Conservation (phyloP, 2,329 filamentous ascomycete species). For the Sclerotiophoma versabilis region DNA sequence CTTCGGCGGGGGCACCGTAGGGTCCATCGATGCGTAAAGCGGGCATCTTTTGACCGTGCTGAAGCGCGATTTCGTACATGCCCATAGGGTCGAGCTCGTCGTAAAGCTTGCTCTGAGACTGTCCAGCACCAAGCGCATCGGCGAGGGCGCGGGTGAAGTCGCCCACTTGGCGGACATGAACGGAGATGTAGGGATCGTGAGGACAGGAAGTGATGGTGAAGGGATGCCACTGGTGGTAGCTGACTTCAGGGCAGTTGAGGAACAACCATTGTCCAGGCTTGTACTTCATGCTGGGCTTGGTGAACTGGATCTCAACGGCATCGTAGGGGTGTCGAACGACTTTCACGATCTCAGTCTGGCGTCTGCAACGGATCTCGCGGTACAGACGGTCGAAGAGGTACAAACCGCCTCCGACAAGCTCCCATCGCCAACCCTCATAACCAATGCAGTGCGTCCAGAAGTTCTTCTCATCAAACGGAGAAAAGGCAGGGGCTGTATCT, state of each 20-base stretch:
- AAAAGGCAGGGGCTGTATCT: conserved; percentile 73
- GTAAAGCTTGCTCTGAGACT: conserved; percentile 86
- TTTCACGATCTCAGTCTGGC: conserved; percentile 87
- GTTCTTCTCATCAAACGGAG: conserved; percentile 79
- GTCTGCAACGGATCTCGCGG: conserved; percentile 84
- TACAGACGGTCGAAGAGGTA: conserved; percentile 90
- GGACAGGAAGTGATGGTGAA: conserved; percentile 99
- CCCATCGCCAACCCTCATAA: conserved; percentile 97
- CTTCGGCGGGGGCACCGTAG: conserved; percentile 95
- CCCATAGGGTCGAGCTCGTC: conserved; percentile 90
- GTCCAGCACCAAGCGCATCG: conserved; percentile 90
- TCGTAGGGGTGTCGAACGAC: conserved; percentile 97
- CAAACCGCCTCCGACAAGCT: conserved; percentile 82
- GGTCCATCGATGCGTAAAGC: conserved; percentile 89
- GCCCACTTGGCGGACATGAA: conserved; percentile 95
- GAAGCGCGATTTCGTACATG: conserved; percentile 96
- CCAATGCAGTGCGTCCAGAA: conserved; percentile 96
- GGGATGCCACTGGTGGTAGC: conserved; percentile 93
- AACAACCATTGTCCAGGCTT: conserved; percentile 99
- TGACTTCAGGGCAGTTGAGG: conserved; percentile 89
- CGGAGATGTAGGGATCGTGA: conserved; percentile 90
- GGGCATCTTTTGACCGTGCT: conserved; percentile 94
- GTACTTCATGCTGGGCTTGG: conserved; percentile 96
- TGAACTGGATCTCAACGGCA: conserved; percentile 96
- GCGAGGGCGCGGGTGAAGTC: conserved; percentile 96